Evolutionary conservation across 73 alveolate species (phyloP).

Genomic region (Paramecium sexaurelia): DNA sequence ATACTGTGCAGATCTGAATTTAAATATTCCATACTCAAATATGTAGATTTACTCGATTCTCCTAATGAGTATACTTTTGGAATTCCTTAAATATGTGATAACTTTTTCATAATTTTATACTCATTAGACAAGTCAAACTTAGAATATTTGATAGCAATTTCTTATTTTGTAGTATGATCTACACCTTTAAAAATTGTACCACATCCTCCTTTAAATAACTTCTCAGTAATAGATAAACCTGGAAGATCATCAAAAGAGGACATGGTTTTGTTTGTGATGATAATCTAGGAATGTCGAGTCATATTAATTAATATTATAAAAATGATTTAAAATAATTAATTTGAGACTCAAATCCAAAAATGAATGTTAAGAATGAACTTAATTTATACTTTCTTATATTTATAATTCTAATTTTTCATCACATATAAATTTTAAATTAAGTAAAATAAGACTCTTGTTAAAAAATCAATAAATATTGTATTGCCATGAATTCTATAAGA

Average conservation of each 20-base stretch:
- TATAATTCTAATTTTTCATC: background rate
- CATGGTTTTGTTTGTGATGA: background rate
- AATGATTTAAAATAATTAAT: background rate
- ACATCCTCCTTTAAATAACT: background rate
- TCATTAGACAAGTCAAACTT: background rate
- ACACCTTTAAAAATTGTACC: constrained; percentile 29
- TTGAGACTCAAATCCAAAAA: background rate
- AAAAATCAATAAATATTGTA: background rate
- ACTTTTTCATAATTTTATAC: constrained; percentile 35
- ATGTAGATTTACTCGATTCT: background rate
- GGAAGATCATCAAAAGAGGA: background rate
- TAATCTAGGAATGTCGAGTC: background rate
- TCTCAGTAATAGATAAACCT: background rate
- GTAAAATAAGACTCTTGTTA: no score
- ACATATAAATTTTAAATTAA: background rate
- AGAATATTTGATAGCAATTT: background rate
- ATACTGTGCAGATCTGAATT: background rate
- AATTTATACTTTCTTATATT: background rate
- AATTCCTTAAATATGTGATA: background rate
- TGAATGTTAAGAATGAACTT: background rate
- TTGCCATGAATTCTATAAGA: background rate
- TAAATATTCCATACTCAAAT: constrained; percentile 20
- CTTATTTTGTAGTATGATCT: background rate
- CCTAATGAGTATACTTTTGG: constrained; percentile 18
- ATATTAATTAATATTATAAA: background rate